Evolutionary conservation across 2,329 filamentous ascomycete species (phyloP).

Genomic region (Aspergillus pseudoterreus): DNA sequence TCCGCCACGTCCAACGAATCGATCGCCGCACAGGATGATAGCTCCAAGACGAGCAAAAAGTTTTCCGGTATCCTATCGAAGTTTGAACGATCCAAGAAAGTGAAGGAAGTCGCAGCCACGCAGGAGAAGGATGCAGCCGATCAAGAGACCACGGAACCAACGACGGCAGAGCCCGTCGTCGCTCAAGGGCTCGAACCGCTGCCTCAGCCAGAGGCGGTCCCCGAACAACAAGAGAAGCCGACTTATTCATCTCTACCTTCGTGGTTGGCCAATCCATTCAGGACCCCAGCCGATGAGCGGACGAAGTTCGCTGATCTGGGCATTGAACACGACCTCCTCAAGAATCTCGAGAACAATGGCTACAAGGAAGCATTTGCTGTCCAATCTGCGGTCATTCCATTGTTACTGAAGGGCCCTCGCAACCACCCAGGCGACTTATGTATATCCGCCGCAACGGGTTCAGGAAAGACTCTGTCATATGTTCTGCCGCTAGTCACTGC

Average conservation of each 20-base stretch:
- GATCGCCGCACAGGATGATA: neutral
- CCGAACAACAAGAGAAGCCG: slow-evolving; percentile 56
- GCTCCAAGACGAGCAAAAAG: slow-evolving; percentile 24
- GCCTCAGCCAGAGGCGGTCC: slow-evolving; percentile 64
- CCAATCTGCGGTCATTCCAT: slow-evolving; percentile 74
- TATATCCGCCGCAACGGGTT: slow-evolving; percentile 89
- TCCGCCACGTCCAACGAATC: neutral
- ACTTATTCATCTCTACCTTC: slow-evolving; percentile 73
- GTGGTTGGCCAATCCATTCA: slow-evolving; percentile 77
- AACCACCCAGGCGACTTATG: slow-evolving; percentile 72
- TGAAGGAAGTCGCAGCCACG: slow-evolving; percentile 13
- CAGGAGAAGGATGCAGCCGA: slow-evolving; percentile 12
- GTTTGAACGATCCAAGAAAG: slow-evolving; percentile 34
- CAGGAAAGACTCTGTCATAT: slow-evolving; percentile 92
- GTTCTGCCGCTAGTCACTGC: slow-evolving; percentile 79
- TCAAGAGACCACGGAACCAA: slow-evolving; percentile 4
- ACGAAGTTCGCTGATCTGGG: slow-evolving; percentile 63
- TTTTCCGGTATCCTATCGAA: slow-evolving; percentile 37
- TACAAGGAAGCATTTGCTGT: slow-evolving; percentile 73
- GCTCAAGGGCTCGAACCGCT: slow-evolving; percentile 68
- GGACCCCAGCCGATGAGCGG: slow-evolving; percentile 59
- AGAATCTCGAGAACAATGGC: slow-evolving; percentile 63
- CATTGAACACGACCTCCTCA: slow-evolving; percentile 58
- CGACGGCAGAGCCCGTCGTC: slow-evolving; percentile 28
- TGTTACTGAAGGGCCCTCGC: slow-evolving; percentile 65